Conservation (phyloP, 208 protist genomes). For the Trypanosoma boissoni region DNA sequence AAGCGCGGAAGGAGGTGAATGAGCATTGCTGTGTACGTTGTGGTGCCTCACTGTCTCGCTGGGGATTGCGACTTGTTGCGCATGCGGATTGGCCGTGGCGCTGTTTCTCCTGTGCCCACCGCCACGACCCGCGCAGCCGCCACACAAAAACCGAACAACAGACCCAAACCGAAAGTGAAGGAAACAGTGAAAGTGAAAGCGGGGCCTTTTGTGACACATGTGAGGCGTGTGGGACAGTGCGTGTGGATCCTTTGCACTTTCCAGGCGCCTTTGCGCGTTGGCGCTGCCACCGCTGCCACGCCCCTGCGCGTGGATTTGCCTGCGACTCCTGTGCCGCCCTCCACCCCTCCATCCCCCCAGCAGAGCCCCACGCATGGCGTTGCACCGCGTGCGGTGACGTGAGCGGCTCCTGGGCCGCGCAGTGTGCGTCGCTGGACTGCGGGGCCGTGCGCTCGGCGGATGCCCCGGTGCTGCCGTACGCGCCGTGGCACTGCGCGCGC, state of each 20-base stretch:
- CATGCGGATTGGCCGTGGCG: no score
- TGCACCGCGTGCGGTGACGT: conserved; percentile 32
- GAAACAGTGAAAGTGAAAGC: conserved; percentile 14
- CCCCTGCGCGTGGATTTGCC: conserved; percentile 18
- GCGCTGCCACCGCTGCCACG: conserved; percentile 2
- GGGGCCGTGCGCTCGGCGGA: conserved; percentile 21
- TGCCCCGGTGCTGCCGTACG: conserved; percentile 25
- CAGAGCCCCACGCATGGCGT: conserved; percentile 41
- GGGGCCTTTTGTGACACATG: conserved; percentile 22
- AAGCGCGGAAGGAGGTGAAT: no score
- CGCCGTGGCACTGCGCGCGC: conserved; percentile 27
- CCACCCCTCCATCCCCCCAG: conserved; percentile 31
- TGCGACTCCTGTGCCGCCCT: conserved; percentile 41
- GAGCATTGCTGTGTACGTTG: no score
- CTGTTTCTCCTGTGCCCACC: no score
- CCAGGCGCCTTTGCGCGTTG: conserved; percentile 28
- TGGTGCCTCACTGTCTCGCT: no score
- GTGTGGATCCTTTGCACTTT: conserved; percentile 34
- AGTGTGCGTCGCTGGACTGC: conserved; percentile 40
- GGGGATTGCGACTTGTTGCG: no score
- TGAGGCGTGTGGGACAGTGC: conserved; percentile 26
- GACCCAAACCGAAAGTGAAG: no score
- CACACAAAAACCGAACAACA: no score
- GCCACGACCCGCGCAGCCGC: no score
- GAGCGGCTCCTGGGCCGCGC: conserved; percentile 37